Conservation (phyloP, 768 basidiomycete species). For the Hemileccinum impolitum region DNA sequence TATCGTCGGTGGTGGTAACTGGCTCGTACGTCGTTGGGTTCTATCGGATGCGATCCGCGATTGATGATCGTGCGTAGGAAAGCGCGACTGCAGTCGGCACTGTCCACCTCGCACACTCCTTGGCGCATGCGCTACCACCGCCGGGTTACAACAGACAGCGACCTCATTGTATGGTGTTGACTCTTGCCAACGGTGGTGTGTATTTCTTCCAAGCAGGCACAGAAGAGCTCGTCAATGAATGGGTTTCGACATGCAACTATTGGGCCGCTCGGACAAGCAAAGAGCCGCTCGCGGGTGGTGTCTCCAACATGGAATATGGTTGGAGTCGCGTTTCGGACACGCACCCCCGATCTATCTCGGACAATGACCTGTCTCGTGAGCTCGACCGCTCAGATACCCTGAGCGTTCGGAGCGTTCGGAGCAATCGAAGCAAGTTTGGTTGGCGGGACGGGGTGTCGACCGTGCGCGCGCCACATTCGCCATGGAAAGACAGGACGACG, state of each 20-base stretch:
- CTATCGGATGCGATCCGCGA: not conserved
- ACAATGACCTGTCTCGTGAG: conserved; percentile 49
- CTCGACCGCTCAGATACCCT: conserved; percentile 56
- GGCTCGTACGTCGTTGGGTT: conserved; percentile 69
- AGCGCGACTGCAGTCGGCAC: conserved; percentile 86
- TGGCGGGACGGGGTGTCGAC: conserved; percentile 68
- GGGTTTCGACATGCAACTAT: conserved; percentile 99
- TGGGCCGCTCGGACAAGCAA: conserved; percentile 97
- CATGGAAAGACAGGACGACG: conserved; percentile 69
- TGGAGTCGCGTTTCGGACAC: conserved; percentile 80
- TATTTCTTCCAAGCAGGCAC: conserved; percentile 99
- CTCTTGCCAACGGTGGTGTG: conserved; percentile 83
- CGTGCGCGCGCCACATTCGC: conserved; percentile 63
- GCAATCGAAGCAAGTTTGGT: conserved; percentile 68
- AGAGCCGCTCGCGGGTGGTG: conserved; percentile 92
- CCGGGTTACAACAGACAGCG: conserved; percentile 90
- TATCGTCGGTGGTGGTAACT: conserved; percentile 93
- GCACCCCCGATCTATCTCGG: conserved; percentile 54
- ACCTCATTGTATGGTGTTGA: conserved; percentile 93
- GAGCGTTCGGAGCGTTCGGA: conserved; percentile 75
- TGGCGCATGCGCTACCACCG: conserved; percentile 83
- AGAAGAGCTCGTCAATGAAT: conserved; percentile 97
- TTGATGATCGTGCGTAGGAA: conserved; percentile 46
- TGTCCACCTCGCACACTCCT: conserved; percentile 79
- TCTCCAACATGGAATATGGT: conserved; percentile 99